Conservation (phyloP, 2,329 filamentous ascomycete species). For the Pseudogymnoascus sp. region DNA sequence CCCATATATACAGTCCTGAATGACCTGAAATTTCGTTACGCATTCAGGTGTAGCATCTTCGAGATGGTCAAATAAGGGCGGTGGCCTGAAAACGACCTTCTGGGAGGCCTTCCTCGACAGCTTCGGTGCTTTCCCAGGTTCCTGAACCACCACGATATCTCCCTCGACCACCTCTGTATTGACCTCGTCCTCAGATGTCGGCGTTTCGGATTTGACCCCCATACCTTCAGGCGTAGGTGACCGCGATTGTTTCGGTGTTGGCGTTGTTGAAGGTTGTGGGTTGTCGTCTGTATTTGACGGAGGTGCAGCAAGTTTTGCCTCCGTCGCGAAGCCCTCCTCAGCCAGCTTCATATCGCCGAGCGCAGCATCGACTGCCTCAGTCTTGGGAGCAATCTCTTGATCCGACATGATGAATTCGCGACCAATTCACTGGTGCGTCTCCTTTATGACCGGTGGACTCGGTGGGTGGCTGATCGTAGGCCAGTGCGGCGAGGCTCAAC, state of each 20-base stretch:
- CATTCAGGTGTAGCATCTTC: conserved; percentile 75
- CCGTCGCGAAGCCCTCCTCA: conserved; percentile 17
- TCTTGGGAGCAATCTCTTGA: conserved; percentile 22
- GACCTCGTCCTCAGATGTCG: conserved; percentile 32
- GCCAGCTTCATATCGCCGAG: conserved; percentile 30
- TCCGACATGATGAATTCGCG: conserved; percentile 24
- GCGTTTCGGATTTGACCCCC: conserved; percentile 18
- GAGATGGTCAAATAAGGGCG: conserved; percentile 64
- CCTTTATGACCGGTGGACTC: background rate
- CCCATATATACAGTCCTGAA: conserved; percentile 81
- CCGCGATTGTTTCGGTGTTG: conserved; percentile 22
- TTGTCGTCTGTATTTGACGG: conserved; percentile 14
- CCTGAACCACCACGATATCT: conserved; percentile 55
- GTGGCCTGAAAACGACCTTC: conserved; percentile 56
- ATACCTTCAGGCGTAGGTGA: conserved; percentile 24
- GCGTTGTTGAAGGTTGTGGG: conserved; percentile 21
- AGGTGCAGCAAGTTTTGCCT: conserved; percentile 21
- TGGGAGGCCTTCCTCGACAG: conserved; percentile 66
- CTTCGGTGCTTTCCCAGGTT: conserved; percentile 62
- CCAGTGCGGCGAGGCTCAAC: conserved; percentile 4
- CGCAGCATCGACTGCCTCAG: conserved; percentile 26
- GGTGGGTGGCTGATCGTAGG: background rate
- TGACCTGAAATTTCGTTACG: conserved; percentile 67
- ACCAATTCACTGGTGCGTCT: conserved; percentile 8
- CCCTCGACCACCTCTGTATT: conserved; percentile 50